Evolutionary conservation across 2,329 filamentous ascomycete genomes (phyloP).

Genomic region (Paraconiothyrium sp.): DNA sequence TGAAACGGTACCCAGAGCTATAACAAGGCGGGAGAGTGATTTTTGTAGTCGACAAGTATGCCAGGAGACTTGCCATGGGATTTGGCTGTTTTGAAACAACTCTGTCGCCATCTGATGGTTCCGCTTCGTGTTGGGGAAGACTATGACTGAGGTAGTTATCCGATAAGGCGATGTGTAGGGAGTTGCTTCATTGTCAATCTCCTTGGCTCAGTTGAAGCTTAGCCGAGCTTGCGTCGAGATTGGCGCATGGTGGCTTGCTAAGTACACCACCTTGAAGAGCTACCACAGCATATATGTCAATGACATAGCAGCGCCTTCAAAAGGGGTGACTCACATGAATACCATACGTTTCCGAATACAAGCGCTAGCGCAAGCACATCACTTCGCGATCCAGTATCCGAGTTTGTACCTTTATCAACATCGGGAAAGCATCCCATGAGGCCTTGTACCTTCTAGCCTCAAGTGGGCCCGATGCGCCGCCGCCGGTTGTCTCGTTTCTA

Average conservation of each 20-base stretch:
- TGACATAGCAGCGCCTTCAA: background rate
- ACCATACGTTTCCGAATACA: background rate
- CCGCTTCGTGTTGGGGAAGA: background rate
- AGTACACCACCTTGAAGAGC: background rate
- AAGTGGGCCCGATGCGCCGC: background rate
- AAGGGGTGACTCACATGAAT: background rate
- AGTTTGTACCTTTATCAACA: background rate
- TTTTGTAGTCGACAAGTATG: too few relatives aligned
- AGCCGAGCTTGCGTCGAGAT: too few relatives aligned
- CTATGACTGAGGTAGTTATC: too few relatives aligned
- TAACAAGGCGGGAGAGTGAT: too few relatives aligned
- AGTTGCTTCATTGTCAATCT: too few relatives aligned
- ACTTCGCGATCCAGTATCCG: background rate
- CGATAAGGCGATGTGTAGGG: too few relatives aligned
- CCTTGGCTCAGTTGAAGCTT: too few relatives aligned
- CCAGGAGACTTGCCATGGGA: too few relatives aligned
- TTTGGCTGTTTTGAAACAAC: background rate
- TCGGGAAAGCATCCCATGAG: background rate
- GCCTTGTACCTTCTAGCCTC: background rate
- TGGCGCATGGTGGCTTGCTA: too few relatives aligned
- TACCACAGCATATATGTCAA: background rate
- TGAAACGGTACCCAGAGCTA: too few relatives aligned
- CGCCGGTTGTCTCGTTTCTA: conserved; percentile 11
- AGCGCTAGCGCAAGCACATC: background rate
- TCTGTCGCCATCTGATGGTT: background rate